Base-by-base conservation (phyloP, 2,329 filamentous ascomycete species). In the Cladosporium sp. region DNA sequence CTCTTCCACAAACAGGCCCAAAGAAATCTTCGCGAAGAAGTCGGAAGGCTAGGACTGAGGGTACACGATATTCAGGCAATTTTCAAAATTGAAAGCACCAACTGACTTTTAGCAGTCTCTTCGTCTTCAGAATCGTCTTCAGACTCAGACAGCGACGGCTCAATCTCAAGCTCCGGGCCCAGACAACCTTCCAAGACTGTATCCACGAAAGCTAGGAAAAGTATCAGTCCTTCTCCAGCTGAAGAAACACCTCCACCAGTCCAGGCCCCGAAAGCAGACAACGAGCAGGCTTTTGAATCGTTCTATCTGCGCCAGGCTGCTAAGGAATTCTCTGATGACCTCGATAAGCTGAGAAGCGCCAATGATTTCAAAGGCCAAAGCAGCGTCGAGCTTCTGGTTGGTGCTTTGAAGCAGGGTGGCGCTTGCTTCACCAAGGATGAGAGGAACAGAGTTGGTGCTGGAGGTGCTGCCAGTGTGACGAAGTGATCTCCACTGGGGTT, bases 291-390 rank as follows among this genome's bases (percentile, higher is more conserved):
- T 35, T 92, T 91, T 77, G 81, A 84, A 10, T 80, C 86, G 11
- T 89, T 87, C 75, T 92, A 92, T 76, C 84, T 93, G 56, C 87
- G 89, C 71, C 87, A 86, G 66, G 81, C 88, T 6, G 91, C 90
- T 0, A 80, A 83, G 60, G 90, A 93, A 75, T 87, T 93, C 65
- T 86, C 88, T 14, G 88, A 92, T 70, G 91, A 93, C 74, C 82
- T 93, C 44, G 88, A 91, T 78, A 87, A 87, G 76, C 81, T 92
- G 67, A 86, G 90, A 69, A 75, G 76, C 46, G 88, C 90, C 11
- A 85, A 87, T 71, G 91, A 93, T 77, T 93, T 92, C 79, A 88
- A 86, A 73, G 80, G 81, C 66, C 86, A 87, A 61, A 85, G 85
- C 3, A 83, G 79, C 68, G 69, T 92, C 33, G 81, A 83, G 5